Evolutionary conservation across 148 eudicot genomes (phyloP), one percentile per base, ranked within the genome.

Genomic region (Silene latifolia): DNA sequence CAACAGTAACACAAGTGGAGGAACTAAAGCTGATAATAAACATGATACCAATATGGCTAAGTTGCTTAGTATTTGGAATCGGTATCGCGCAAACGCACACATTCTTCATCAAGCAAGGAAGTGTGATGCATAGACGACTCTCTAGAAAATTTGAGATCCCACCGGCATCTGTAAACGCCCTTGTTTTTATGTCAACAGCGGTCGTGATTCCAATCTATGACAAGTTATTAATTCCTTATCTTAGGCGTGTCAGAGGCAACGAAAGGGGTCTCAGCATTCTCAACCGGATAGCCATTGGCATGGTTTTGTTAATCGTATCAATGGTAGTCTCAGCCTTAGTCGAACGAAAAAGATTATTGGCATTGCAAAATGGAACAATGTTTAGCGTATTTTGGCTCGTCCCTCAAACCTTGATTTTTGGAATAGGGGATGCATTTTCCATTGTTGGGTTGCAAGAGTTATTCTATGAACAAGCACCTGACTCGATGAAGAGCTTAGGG

Each of bases 361-460:
- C 72, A 0, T 82, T 82, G 0, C 8, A 24, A 12, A 5, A 71
- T 8, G 79, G 79, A 60, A 54, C 11, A 7, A 54, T 77, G 0
- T 77, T 90, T 79, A 90, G 80, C 35, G 86, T 81, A 1, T 78
- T 82, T 18, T 90, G 94, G 91, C 76, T 90, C 42, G 87, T 72
- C 2, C 94, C 94, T 3, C 94, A 88, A 13, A 86, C 70, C 72
- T 47, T 86, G 29, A 75, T 88, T 20, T 61, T 90, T 1, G 91
- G 88, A 0, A 27, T 90, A 0, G 94, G 80, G 9, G 90, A 90
- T 44, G 87, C 86, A 13, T 86, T 88, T 53, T 80, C 86, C 17
- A 74, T 90, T 4, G 89, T 90, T 1, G 94, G 94, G 65, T 90
- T 39, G 80, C 91, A 90, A 74, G 91, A 90, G 81, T 90, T 77